Base-by-base conservation (phyloP, 345 rosid genomes). In the Linum trigynum region DNA sequence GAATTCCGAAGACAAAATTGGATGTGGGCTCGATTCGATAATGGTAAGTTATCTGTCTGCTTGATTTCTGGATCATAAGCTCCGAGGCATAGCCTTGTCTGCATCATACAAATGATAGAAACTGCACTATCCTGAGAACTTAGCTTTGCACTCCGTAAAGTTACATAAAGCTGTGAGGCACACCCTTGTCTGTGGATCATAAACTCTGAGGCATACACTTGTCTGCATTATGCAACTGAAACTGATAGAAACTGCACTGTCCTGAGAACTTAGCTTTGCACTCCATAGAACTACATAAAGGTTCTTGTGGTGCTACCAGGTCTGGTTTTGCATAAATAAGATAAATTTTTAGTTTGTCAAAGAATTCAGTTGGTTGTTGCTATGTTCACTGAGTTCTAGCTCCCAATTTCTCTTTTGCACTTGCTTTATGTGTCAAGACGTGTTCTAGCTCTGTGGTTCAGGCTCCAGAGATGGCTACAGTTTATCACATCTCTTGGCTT, bases 1-100 rank as follows among this genome's bases (percentile, higher is more conserved):
- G 11, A 86, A 79, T 61, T 79, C 82, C 68, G 85, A 81, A 64
- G 98, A 91, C 69, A 89, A 89, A 84, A 81, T 89, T 66, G 98
- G 95, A 51, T 83, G 88, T 58, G 96, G 96, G 62, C 79, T 87
- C 69, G 84, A 85, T 72, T 84, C 74, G 64, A 77, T 89, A 55
- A 87, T 92, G 94, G 98, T 87, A 75, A 71, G 79, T 63, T 60
- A 38, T 0, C 2, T 23, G 32, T 50, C 62, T 72, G 53, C 53
- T 48, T 48, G 14, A 9, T 48, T 48, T 48, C 14, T 48, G 53
- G 14, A 48, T 10, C 14, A 48, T 45, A 45, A 45, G 0, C 14
- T 48, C 53, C 0, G 11, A 9, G 53, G 53, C 0, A 23, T 23
- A 23, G 0, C 32, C 0, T 23, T 23, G 32, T 12, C 53, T 48